Evolutionary conservation across 2,329 filamentous ascomycete genomes (phyloP).

Genomic region (Teratosphaeria destructans): DNA sequence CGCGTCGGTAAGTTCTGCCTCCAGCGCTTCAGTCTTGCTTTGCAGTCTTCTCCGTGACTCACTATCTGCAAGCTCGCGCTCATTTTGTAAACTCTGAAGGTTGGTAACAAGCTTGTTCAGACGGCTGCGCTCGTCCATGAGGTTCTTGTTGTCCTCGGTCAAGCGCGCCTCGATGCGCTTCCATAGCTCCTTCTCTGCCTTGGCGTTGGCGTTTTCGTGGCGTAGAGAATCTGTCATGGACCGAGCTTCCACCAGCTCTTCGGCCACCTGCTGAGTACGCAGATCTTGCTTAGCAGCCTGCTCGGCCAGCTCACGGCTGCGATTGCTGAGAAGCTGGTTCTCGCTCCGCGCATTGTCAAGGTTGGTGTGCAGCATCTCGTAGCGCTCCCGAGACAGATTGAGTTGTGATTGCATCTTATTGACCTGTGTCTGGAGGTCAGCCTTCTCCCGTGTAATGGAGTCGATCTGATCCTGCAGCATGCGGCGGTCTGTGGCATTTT

Average conservation of each 20-base stretch:
- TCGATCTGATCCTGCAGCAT: constrained; percentile 79
- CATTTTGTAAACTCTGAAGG: constrained; percentile 81
- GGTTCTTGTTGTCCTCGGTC: constrained; percentile 73
- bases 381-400: constrained; percentile 69
- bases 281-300: constrained; percentile 82
- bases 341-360: constrained; percentile 74
- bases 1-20: constrained; percentile 64
- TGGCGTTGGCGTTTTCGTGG: constrained; percentile 83
- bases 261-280: constrained; percentile 79
- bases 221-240: constrained; percentile 76
- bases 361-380: constrained; percentile 82
- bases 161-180: constrained; percentile 86
- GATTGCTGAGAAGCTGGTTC: constrained; percentile 76
- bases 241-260: constrained; percentile 81
- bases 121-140: constrained; percentile 74
- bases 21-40: constrained; percentile 63
- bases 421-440: constrained; percentile 69
- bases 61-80: constrained; percentile 74
- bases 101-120: constrained; percentile 74
- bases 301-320: constrained; percentile 66
- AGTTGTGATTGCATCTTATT: constrained; percentile 72
- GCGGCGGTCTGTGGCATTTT: constrained; percentile 69
- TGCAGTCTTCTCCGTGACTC: constrained; percentile 76
- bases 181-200: constrained; percentile 89
- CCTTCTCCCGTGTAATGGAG: constrained; percentile 70